These are phyloP conservation scores for Leptographium lundbergii DNA, from an alignment of 2,329 filamentous ascomycete genomes.

Conservation along the genomic window DNA sequence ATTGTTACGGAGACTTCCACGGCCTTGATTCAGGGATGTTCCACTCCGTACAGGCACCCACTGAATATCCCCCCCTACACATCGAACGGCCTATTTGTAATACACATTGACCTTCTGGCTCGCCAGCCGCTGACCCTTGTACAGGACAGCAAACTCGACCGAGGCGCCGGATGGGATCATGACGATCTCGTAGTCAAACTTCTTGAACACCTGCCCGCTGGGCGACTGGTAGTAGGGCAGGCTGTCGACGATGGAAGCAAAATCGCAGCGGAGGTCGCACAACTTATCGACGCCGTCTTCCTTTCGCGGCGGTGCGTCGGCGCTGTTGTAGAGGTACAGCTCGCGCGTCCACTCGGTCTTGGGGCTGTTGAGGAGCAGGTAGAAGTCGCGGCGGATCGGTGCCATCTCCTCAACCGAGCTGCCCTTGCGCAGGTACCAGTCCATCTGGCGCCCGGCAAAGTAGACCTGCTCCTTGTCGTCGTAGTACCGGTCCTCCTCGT, in stretches of 20 bases:
- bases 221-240: slow-evolving; percentile 6
- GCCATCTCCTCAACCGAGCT: slow-evolving; percentile 4
- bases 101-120: slow-evolving; percentile 5
- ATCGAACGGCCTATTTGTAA: background rate
- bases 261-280: slow-evolving; percentile 7
- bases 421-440: slow-evolving; percentile 9
- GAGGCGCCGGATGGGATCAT: slow-evolving; percentile 8
- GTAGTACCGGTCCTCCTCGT: slow-evolving; percentile 5
- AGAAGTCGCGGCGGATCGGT: slow-evolving; percentile 7
- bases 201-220: slow-evolving; percentile 3
- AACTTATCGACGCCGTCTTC: slow-evolving; percentile 5
- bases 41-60: no score
- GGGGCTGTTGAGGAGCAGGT: slow-evolving; percentile 3
- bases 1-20: no score
- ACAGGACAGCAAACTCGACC: slow-evolving; percentile 5
- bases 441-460: slow-evolving; percentile 7
- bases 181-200: slow-evolving; percentile 6
- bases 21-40: no score
- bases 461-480: slow-evolving; percentile 7
- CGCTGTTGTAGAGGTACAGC: slow-evolving; percentile 7
- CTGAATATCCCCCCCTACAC: background rate
- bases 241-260: slow-evolving; percentile 5
- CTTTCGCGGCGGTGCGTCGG: slow-evolving; percentile 2
- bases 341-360: slow-evolving; percentile 7
- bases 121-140: slow-evolving; percentile 5